phyloP scores from a whole-genome alignment of 139 green algal genomes.

The Chlorella vulgaris region DNA sequence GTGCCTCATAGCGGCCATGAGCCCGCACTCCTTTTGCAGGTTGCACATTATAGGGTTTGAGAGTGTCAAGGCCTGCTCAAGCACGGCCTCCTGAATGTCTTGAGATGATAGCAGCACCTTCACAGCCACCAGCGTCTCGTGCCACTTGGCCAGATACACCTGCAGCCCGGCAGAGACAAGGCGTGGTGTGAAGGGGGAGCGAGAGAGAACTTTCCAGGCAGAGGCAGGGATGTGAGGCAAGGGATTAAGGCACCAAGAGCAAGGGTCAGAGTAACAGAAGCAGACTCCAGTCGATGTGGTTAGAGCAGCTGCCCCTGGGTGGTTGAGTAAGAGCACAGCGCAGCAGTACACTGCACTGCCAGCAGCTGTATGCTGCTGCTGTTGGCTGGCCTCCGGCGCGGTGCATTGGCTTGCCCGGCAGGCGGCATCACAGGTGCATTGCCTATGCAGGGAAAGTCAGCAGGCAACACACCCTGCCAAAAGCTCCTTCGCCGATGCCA shows the following conservation, averaged over 20 bases:
- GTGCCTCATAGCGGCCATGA: constrained; percentile 58
- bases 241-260: too few relatives aligned
- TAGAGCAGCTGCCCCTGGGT: too few relatives aligned
- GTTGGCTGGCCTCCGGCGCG: too few relatives aligned
- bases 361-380: too few relatives aligned
- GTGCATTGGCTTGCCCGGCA: too few relatives aligned
- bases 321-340: too few relatives aligned
- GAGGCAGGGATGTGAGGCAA: too few relatives aligned
- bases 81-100: constrained; percentile 28
- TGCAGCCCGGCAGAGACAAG: not conserved
- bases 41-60: constrained; percentile 31
- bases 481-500: not conserved
- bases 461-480: not conserved
- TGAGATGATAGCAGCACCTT: constrained; percentile 53
- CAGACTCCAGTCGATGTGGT: too few relatives aligned
- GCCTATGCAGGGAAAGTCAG: not conserved
- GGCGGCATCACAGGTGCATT: not conserved
- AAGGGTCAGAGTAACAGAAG: too few relatives aligned
- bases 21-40: constrained; percentile 51
- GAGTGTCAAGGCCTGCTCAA: constrained; percentile 19
- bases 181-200: not conserved
- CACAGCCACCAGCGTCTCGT: constrained; percentile 64
- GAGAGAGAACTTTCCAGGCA: too few relatives aligned
- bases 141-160: constrained; percentile 69
- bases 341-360: too few relatives aligned